phyloP scores from a whole-genome alignment of 169 alveolate species.

The Sarcocystis neurona region DNA sequence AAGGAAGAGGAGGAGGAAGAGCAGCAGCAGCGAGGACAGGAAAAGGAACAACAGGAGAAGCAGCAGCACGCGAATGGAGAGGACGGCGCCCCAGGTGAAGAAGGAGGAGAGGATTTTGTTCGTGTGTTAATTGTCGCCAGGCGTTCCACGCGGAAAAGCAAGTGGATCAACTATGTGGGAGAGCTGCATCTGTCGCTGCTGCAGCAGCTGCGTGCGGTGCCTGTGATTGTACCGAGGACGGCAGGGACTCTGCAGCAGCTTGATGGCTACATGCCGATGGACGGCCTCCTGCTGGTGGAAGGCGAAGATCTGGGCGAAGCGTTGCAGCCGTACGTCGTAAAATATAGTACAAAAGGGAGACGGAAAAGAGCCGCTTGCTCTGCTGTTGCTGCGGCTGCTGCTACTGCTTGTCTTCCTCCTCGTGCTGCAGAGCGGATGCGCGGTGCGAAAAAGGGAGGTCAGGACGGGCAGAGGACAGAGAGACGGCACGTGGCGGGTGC shows the following conservation, averaged over 20 bases:
- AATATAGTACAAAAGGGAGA: slow-evolving; percentile 32
- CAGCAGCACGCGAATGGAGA: too few relatives aligned
- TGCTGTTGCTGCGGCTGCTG: too few relatives aligned
- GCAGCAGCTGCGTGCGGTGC: slow-evolving; percentile 40
- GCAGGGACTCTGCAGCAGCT: slow-evolving; percentile 27
- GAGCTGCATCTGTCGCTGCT: slow-evolving; percentile 38
- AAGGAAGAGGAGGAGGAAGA: too few relatives aligned
- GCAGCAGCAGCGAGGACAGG: too few relatives aligned
- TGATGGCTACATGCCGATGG: slow-evolving; percentile 47
- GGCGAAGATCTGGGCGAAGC: slow-evolving; percentile 51
- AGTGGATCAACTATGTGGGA: slow-evolving; percentile 20
- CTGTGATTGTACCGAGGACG: slow-evolving; percentile 54
- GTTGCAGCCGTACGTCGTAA: slow-evolving; percentile 11
- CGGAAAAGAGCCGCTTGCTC: too few relatives aligned
- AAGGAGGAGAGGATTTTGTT: background rate
- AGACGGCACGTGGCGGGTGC: too few relatives aligned
- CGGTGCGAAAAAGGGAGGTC: too few relatives aligned
- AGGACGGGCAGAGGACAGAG: too few relatives aligned
- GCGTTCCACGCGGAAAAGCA: slow-evolving; percentile 28
- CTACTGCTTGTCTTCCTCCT: too few relatives aligned
- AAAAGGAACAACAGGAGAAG: too few relatives aligned
- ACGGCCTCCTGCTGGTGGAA: slow-evolving; percentile 44
- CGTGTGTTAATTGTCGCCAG: slow-evolving; percentile 28
- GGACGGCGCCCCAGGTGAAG: too few relatives aligned
- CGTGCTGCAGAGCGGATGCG: too few relatives aligned